Base-by-base conservation (phyloP, 495 filamentous ascomycete species). In the Neurospora tetraspora region DNA sequence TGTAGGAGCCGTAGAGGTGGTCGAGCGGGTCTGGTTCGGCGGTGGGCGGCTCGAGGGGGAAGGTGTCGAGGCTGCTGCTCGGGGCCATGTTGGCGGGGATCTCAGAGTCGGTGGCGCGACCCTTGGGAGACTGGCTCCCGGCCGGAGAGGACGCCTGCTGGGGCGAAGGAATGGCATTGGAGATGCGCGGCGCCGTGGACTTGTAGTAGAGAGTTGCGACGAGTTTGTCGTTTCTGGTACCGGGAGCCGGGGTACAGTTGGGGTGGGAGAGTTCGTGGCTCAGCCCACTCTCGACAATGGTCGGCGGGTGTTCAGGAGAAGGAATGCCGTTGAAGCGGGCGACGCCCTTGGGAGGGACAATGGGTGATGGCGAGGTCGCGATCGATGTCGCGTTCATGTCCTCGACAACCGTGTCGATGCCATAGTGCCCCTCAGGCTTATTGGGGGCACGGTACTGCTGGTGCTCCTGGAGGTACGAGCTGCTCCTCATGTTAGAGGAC, bases 121-220 rank as follows among this genome's bases (percentile, higher is more conserved):
- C 65, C 70, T 73, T 73, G 23, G 75, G 77, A 14, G 76, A 77
- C 76, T 74, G 71, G 75, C 76, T 47, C 68, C 75, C 43, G 73
- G 73, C 68, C 72, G 76, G 73, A 59, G 72, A 77, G 23, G 72
- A 73, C 70, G 37, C 69, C 68, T 69, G 76, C 75, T 76, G 74
- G 74, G 81, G 82, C 45, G 80, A 82, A 45, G 75, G 79, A 68
- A 77, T 72, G 10, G 71, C 80, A 71, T 78, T 77, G 18, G 80
- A 79, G 47, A 78, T 69, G 4, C 77, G 71, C 23, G 78, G 77
- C 12, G 79, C 72, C 53, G 77, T 84, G 14, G 86, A 84, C 80
- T 90, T 89, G 81, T 93, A 93, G 74, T 93, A 88, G 38, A 93
- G 76, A 1, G 91, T 92, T 2, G 91, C 91, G 39, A 93, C 79